phyloP scores from a whole-genome alignment of 1,284 basidiomycete species.

The Caloboletus firmus region DNA sequence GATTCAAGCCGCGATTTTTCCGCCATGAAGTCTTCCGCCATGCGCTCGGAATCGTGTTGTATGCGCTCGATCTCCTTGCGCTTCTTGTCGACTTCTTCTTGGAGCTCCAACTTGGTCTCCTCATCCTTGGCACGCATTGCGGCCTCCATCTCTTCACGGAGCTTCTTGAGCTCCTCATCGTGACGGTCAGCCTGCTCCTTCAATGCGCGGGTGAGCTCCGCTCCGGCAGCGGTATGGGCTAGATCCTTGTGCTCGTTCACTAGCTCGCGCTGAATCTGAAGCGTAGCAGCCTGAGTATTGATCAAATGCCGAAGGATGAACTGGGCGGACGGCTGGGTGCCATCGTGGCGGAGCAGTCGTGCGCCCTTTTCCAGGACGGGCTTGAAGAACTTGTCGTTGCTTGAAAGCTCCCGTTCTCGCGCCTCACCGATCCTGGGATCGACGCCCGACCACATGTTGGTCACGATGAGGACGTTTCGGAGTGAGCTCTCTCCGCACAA shows the following conservation, averaged over 20 bases:
- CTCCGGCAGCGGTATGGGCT: constrained; percentile 42
- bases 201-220: constrained; percentile 39
- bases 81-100: constrained; percentile 38
- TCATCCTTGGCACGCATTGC: constrained; percentile 41
- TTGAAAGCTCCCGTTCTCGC: constrained; percentile 38
- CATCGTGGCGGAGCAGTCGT: constrained; percentile 37
- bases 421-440: constrained; percentile 36
- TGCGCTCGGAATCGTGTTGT: constrained; percentile 30
- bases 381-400: constrained; percentile 44
- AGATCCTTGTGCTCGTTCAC: constrained; percentile 42
- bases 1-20: constrained; percentile 38
- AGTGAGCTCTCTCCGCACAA: constrained; percentile 52
- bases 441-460: constrained; percentile 52
- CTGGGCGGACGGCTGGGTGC: constrained; percentile 31
- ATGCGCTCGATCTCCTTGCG: constrained; percentile 35
- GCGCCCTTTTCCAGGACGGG: constrained; percentile 46
- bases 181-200: constrained; percentile 39
- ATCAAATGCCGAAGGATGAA: constrained; percentile 36
- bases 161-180: constrained; percentile 35
- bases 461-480: constrained; percentile 49
- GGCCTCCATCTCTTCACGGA: constrained; percentile 40
- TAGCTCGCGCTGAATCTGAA: constrained; percentile 45
- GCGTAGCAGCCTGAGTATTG: constrained; percentile 32
- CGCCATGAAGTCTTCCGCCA: constrained; percentile 34
- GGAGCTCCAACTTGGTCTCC: constrained; percentile 38